Conservation (phyloP, 169 alveolate genomes). For the Babesia sp. region DNA sequence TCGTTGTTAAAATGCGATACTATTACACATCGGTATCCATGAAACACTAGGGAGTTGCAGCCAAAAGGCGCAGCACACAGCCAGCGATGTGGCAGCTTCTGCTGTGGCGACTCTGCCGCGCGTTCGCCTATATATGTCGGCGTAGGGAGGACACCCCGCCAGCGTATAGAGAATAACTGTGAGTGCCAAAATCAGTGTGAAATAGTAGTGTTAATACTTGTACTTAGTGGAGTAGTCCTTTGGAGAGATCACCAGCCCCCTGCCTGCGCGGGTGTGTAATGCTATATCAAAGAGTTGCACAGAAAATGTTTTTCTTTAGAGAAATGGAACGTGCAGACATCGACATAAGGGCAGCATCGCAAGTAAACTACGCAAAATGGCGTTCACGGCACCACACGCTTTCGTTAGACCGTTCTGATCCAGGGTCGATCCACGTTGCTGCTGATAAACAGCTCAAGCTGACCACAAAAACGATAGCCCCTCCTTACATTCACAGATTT, state of each 20-base stretch:
- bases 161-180: neutral
- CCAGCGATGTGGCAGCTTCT: neutral
- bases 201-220: slow-evolving; percentile 74
- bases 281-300: neutral
- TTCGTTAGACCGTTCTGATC: too few relatives aligned
- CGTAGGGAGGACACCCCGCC: too few relatives aligned
- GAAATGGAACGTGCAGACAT: slow-evolving; percentile 5
- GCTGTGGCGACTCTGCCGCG: neutral
- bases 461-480: too few relatives aligned
- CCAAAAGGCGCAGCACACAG: neutral
- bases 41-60: neutral
- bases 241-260: slow-evolving; percentile 95
- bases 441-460: too few relatives aligned
- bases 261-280: slow-evolving; percentile 63
- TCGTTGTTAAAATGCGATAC: neutral
- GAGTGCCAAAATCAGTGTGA: neutral
- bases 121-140: neutral
- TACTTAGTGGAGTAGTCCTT: slow-evolving; percentile 94
- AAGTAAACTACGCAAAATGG: neutral
- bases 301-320: neutral
- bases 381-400: too few relatives aligned
- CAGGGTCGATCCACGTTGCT: too few relatives aligned
- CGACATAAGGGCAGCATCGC: neutral
- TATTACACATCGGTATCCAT: neutral
- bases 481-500: too few relatives aligned